A percentile compares a stretch with the other conserved stretches of the same genome.
Conservation (phyloP, 2,329 filamentous ascomycete genomes). For the Chrysosporium keratinophilum region DNA sequence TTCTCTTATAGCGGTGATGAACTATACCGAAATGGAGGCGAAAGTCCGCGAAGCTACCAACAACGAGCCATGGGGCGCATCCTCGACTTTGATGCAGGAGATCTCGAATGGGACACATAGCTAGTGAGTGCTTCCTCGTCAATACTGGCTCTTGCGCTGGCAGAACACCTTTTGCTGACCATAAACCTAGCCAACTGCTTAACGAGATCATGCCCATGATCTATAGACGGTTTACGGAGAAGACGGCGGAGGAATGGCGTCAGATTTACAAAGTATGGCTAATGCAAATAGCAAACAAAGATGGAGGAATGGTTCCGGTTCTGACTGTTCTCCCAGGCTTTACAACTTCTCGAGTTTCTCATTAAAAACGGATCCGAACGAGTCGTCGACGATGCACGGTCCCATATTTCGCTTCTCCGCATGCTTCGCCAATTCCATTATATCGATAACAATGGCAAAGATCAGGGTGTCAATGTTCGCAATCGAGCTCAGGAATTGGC, state of each 20-base stretch:
- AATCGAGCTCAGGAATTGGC: conserved; percentile 93
- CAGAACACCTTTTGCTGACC: conserved; percentile 11
- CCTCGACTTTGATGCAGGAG: conserved; percentile 83
- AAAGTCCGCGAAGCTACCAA: conserved; percentile 93
- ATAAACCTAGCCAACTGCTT: conserved; percentile 64
- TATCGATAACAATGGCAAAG: conserved; percentile 92
- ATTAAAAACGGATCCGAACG: conserved; percentile 97
- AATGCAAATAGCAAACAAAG: background rate
- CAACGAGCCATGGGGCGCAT: conserved; percentile 93
- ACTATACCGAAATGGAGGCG: conserved; percentile 87
- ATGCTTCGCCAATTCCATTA: conserved; percentile 98
- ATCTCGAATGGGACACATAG: conserved; percentile 97
- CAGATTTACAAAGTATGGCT: conserved; percentile 85
- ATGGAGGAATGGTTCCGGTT: background rate
- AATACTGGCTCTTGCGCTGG: background rate
- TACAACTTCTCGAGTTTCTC: conserved; percentile 68
- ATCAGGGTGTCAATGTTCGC: conserved; percentile 94
- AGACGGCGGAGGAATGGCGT: conserved; percentile 94
- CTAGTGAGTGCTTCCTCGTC: conserved; percentile 58
- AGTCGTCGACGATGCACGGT: conserved; percentile 92
- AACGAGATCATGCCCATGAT: conserved; percentile 99
- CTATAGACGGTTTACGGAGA: conserved; percentile 97
- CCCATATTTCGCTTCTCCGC: conserved; percentile 87
- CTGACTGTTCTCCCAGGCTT: conserved; percentile 39
- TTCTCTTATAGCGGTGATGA: conserved; percentile 70